Evolutionary conservation across 169 alveolate species (phyloP).

Genomic region (Ichthyophthirius multifiliis): DNA sequence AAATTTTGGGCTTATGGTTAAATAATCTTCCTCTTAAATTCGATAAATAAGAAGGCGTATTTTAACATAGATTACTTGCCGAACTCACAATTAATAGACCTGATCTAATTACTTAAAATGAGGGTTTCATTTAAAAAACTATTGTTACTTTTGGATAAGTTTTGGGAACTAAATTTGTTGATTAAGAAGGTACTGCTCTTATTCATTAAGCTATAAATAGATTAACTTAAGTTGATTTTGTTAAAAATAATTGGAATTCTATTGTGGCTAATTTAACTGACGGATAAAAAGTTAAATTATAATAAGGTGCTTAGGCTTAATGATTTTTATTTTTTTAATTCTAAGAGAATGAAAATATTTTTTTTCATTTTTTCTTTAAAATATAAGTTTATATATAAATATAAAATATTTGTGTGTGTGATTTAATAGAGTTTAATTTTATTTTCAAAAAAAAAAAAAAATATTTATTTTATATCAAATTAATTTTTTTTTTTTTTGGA

Average conservation of each 20-base stretch:
- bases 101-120: background rate
- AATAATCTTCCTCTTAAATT: constrained; percentile 54
- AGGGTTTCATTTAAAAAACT: background rate
- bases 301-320: background rate
- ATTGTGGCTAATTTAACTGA: background rate
- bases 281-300: background rate
- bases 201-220: background rate
- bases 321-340: too few species aligned
- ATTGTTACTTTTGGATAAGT: background rate
- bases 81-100: constrained; percentile 18
- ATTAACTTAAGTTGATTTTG: background rate
- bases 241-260: background rate
- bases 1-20: constrained; percentile 55
- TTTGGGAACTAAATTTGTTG: background rate
- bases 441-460: too few species aligned
- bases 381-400: too few species aligned
- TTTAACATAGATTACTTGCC: constrained; percentile 58
- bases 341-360: too few species aligned
- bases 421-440: too few species aligned
- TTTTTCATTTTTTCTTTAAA: too few species aligned
- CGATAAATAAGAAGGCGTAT: constrained; percentile 67
- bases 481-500: too few species aligned
- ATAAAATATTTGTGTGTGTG: too few species aligned
- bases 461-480: too few species aligned
- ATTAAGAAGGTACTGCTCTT: background rate